Evolutionary conservation across 495 filamentous ascomycete species (phyloP), one percentile per base, ranked within the genome.

Genomic region (Penicillium antarcticum): DNA sequence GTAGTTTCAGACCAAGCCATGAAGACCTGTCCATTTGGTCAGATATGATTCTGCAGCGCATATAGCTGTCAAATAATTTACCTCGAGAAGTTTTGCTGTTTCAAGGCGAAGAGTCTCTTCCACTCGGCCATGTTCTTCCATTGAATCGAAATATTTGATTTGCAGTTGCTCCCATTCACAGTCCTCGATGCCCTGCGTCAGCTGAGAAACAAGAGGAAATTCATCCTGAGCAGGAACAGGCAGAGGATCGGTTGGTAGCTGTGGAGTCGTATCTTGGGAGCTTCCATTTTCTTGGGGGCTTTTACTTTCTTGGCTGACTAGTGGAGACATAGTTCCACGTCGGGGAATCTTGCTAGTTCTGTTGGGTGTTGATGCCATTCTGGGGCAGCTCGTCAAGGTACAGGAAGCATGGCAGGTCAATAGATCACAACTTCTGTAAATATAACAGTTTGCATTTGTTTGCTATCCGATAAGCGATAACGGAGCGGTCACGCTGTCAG

Each of bases 151-250:
- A 52, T 87, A 92, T 32, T 80, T 79, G 19, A 73, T 65, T 63
- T 88, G 75, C 14, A 92, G 79, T 33, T 85, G 80, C 6, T 82
- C 75, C 86, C 86, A 90, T 61, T 86, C 77, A 56, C 83, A 87
- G 12, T 55, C 56, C 18, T 69, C 61, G 0, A 80, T 55, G 1
- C 63, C 58, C 31, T 65, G 53, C 5, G 56, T 57, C 18, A 65
- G 23, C 7, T 37, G 55, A 35, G 41, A 41, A 9, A 58, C 53
- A 37, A 62, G 42, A n/a, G 48, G 48, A 11, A 48, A 47, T 24
- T 61, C 57, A 14, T 32, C 51, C 29, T 48, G 29, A 1, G 31
- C 21, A 34, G 50, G 5, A 3, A 18, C 14, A 33, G 45, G 12
- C 14, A 12, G 33, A 44, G 43, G 36, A 13, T 54, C 41, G 13